Base-by-base conservation (phyloP, 805 yeast genomes). In the Starmerella powellii region DNA sequence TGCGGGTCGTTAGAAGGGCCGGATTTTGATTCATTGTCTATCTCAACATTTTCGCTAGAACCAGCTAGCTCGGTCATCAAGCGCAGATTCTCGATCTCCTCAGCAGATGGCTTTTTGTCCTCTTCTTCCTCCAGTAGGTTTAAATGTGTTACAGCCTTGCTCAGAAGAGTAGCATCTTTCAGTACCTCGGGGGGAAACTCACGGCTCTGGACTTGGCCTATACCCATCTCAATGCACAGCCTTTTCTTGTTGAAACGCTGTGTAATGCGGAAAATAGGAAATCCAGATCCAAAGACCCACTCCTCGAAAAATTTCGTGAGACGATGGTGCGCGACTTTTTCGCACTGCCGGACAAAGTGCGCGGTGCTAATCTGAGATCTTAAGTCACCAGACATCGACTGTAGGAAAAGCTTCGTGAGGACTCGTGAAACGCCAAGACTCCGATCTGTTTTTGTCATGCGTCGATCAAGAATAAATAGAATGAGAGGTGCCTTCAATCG, bases 381-480 rank as follows among this genome's bases (percentile, higher is more conserved):
- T 38, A 91, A 64, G 54, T 91, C 98, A 15, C 94, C 94, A 6
- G 94, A 83, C 94, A 91, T 85, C 0, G 94, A 94, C 59, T 91
- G 96, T 28, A 91, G 63, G 49, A 88, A 84, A 20, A 91, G 66
- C 53, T 88, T 91, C 0, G 97, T 95, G 20, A 91, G 71, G 0
- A 85, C 96, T 48, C 98, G 74, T 3, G 87, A 76, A 46, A 91
- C 66, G 2, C 98, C 98, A 59, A 91, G 81, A 0, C 95, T 81
- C 48, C 87, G 79, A 57, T 93, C 97, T 1, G 96, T 85, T 57
- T 91, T 91, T 1, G 95, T 87, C 94, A 91, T 85, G 48, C 98
- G 69, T 36, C 83, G 72, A 57, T 91, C 96, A 23, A 91, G 64
- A 31, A 88, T 86, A 54, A 74, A 80, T 36, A 91, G 58, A 1